These are phyloP conservation scores for Curvularia sp. DNA, from an alignment of 2,329 filamentous ascomycete species.

Conservation along the genomic window DNA sequence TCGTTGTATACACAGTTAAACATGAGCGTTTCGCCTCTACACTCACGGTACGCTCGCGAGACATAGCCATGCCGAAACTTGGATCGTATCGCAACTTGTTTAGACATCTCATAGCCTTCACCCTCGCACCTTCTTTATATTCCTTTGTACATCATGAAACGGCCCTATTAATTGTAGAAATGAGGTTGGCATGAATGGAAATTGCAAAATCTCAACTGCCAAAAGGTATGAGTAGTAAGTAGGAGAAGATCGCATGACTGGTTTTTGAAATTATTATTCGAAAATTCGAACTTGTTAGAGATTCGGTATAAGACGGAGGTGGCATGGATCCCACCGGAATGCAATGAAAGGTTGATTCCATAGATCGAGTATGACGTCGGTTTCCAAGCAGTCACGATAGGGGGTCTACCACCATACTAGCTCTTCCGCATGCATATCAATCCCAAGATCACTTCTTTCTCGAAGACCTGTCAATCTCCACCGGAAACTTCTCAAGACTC, in stretches of 20 bases:
- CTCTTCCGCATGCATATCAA: neutral
- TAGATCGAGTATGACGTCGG: neutral
- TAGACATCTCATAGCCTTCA: slow-evolving; percentile 3
- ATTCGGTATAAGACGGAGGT: neutral
- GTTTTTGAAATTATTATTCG: neutral
- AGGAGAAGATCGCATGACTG: neutral
- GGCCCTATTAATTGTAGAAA: neutral
- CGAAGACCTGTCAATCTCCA: slow-evolving; percentile 22
- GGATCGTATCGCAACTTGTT: neutral
- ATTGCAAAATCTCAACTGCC: too few species aligned
- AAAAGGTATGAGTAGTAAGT: neutral
- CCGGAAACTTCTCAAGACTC: slow-evolving; percentile 43
- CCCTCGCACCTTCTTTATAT: neutral
- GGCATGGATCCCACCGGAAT: neutral
- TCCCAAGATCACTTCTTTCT: neutral
- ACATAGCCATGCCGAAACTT: neutral
- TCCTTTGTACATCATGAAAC: neutral
- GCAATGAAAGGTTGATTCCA: neutral
- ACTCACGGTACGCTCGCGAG: neutral
- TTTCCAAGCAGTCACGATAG: neutral
- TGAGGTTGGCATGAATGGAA: neutral
- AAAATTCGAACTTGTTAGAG: neutral
- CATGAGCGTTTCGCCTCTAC: neutral
- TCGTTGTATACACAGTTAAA: neutral
- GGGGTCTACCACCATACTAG: neutral